Evolutionary conservation across 2,329 filamentous ascomycete species (phyloP).

Genomic region (Diaporthe citrichinensis): DNA sequence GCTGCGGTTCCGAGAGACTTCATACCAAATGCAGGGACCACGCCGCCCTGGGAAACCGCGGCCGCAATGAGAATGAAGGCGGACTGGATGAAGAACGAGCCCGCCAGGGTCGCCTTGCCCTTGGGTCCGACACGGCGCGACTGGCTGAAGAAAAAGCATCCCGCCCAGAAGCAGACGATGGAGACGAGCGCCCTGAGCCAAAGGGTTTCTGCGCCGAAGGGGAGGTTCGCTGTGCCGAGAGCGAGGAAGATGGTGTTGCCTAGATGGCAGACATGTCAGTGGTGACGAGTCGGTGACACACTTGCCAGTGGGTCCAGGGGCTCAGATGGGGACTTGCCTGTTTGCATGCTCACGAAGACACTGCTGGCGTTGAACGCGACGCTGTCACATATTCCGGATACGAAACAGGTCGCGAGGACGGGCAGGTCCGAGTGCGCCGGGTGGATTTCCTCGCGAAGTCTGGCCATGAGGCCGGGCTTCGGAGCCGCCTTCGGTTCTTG

Average conservation of each 20-base stretch:
- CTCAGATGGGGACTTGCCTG: conserved; percentile 41
- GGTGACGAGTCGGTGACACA: neutral
- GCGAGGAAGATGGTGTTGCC: conserved; percentile 76
- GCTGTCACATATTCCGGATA: conserved; percentile 58
- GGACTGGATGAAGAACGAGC: conserved; percentile 67
- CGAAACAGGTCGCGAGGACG: conserved; percentile 56
- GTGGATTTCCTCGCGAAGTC: conserved; percentile 44
- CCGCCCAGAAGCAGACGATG: conserved; percentile 66
- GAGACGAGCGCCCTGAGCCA: conserved; percentile 56
- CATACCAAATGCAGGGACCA: conserved; percentile 59
- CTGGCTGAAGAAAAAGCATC: conserved; percentile 63
- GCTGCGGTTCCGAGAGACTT: conserved; percentile 53
- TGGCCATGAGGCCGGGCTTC: conserved; percentile 24
- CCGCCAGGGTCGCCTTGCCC: conserved; percentile 52
- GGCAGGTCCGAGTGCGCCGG: conserved; percentile 51
- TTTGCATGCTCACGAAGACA: conserved; percentile 59
- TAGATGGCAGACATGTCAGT: conserved; percentile 35
- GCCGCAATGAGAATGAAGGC: conserved; percentile 66
- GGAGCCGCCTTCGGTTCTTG: neutral
- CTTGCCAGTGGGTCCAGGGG: neutral
- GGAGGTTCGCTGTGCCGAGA: conserved; percentile 68
- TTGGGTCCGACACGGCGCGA: conserved; percentile 44
- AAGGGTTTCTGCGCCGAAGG: conserved; percentile 62
- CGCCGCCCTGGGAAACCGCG: conserved; percentile 61
- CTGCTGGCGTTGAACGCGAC: conserved; percentile 56